phyloP scores from a whole-genome alignment of 2,329 filamentous ascomycete species.

The Septoria petroselini region DNA sequence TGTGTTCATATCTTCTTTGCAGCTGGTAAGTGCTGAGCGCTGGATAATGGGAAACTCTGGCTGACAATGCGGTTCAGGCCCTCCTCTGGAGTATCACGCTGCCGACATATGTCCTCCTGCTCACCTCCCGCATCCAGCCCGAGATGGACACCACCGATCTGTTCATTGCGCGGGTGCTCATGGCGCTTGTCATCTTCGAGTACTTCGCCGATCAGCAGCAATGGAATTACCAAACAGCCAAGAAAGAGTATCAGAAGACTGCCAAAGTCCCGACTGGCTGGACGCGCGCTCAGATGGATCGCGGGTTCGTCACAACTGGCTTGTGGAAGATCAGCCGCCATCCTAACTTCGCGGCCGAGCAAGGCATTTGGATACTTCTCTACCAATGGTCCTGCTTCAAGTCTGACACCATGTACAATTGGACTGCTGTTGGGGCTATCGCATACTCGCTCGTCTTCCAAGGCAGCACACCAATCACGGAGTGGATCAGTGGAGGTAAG shows the following conservation, averaged over 20 bases:
- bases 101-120: conserved; percentile 78
- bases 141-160: conserved; percentile 53
- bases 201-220: conserved; percentile 88
- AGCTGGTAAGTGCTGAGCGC: conserved; percentile 50
- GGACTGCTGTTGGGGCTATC: conserved; percentile 68
- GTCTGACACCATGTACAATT: conserved; percentile 69
- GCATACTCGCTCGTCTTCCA: conserved; percentile 80
- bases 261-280: conserved; percentile 63
- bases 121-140: conserved; percentile 62
- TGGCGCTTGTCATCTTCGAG: conserved; percentile 62
- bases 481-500: conserved; percentile 73
- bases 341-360: conserved; percentile 92
- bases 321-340: conserved; percentile 87
- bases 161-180: conserved; percentile 54
- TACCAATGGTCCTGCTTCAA: conserved; percentile 85
- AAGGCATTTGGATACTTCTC: conserved; percentile 80
- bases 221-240: conserved; percentile 84
- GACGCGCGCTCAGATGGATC: conserved; percentile 72
- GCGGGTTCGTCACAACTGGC: conserved; percentile 81
- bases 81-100: conserved; percentile 75
- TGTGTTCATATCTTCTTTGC: conserved; percentile 80
- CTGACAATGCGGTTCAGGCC: conserved; percentile 47
- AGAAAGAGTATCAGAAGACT: conserved; percentile 68
- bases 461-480: conserved; percentile 82
- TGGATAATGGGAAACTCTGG: not conserved